Evolutionary conservation across 495 filamentous ascomycete genomes (phyloP), one percentile per base, ranked within the genome.

Genomic region (Aspergillus bertholletiae): DNA sequence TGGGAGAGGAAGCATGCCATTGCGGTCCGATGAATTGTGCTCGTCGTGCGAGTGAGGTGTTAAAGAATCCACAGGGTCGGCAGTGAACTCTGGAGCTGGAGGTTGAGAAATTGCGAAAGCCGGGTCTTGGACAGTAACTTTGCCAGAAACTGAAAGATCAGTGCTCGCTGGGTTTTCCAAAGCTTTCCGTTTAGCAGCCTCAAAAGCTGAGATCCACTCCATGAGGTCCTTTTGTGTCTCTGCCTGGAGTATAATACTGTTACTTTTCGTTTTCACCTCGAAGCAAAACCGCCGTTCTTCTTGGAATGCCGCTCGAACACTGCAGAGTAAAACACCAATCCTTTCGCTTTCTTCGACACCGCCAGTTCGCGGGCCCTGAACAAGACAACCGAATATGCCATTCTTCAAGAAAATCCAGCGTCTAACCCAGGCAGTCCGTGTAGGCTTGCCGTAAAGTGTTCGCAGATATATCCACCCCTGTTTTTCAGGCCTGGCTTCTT

Each of bases 251-350:
- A 96, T 72, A 39, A 96, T 85, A 45, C 84, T 92, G 61, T 86
- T 88, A 62, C 93, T 95, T 67, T 97, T 98, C 13, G 94, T 98
- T 77, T 97, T 98, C 60, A 98, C 91, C 71, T 97, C 95, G 63
- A 97, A 98, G 65, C 95, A 96, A 68, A 97, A 97, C 26, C 95
- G 80, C 32, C 94, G 83, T 59, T 98, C 94, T 66, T 98, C 94
- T 60, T 91, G 86, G 37, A 92, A 87, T 3, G 92, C 93, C 8
- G 90, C 89, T 55, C 92, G 88, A 48, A 93, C 87, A 63, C 87
- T 95, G 64, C 94, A 98, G 27, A 98, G 85, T 24, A 98, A 71
- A 8, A 98, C 94, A 20, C 94, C 94, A 57, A 96, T 96, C 70
- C 93, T 89, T 59, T 98, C 95, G 46, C 90, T 95, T 68, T 97